phyloP scores from a whole-genome alignment of 176 grass and related monocot genomes.

The Carex myosuroides region DNA sequence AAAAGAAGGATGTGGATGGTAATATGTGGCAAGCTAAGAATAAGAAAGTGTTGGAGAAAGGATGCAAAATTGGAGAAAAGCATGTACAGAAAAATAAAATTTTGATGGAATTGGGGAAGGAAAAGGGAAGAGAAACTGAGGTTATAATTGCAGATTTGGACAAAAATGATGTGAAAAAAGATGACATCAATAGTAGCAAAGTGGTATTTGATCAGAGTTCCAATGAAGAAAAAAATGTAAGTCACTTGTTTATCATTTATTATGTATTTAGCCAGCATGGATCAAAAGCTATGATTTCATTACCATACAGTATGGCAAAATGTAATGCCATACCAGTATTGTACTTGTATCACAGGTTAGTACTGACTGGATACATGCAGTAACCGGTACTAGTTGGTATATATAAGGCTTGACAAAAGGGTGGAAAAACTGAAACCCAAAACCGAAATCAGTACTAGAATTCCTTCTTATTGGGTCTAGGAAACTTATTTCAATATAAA shows the following conservation, averaged over 20 bases:
- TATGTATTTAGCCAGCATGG: conserved; percentile 20
- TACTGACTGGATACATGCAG: not conserved
- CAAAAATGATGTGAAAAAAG: conserved; percentile 32
- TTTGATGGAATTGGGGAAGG: conserved; percentile 7
- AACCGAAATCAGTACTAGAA: not conserved
- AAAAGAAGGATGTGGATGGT: conserved; percentile 7
- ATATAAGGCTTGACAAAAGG: not conserved
- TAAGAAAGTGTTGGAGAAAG: conserved; percentile 5
- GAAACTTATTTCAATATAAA: not conserved
- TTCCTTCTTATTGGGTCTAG: not conserved
- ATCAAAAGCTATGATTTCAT: not conserved
- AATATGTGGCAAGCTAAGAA: not conserved
- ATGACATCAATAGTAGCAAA: not conserved
- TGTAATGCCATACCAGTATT: conserved; percentile 17
- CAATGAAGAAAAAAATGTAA: conserved; percentile 35
- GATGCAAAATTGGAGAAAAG: conserved; percentile 3
- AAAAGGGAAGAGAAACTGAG: not conserved
- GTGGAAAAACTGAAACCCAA: not conserved
- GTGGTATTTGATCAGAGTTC: conserved; percentile 20
- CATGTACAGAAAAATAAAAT: not conserved
- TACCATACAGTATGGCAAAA: conserved; percentile 3
- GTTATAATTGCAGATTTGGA: conserved; percentile 7
- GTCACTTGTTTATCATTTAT: conserved; percentile 6
- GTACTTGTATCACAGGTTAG: not conserved
- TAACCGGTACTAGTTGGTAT: not conserved